Evolutionary conservation across 352 stramenopile genomes (phyloP), one percentile per base, ranked within the genome.

Genomic region (Albugo candida): DNA sequence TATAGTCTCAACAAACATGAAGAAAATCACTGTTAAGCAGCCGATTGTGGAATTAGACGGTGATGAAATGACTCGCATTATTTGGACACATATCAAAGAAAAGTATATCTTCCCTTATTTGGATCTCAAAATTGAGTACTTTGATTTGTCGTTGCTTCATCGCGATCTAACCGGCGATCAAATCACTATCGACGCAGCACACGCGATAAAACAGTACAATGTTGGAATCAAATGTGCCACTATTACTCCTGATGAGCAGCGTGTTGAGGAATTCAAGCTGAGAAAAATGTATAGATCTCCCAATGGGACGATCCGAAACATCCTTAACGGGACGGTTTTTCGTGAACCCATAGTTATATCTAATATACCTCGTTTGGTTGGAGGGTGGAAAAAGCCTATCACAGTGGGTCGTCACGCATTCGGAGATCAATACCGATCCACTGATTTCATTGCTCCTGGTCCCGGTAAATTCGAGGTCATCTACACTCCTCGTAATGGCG

Each of bases 151-250:
- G 2, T 53, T 88, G 39, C 61, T 64, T 27, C 63, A 81, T 61
- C 75, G 75, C 47, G 75, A 88, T 49, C 66, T 63, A 45, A 88
- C 75, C 1, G 62, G 84, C 55, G 75, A 88, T 49, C 59, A 81
- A 53, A 70, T 88, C 38, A 88, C 75, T 8, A n/a, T 85, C 16
- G 75, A 83, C 48, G 75, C 75, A 36, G 75, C 75, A 5, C 63
- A 74, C 56, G 72, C 75, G 40, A 88, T 88, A 55, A 48, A 72
- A 46, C 48, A 66, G 48, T 55, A 77, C 61, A 65, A 81, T 53
- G 69, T 81, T 2, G 75, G 72, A 43, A 83, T 85, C 55, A 88
- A 88, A 56, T 88, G 75, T 57, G 75, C 75, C 17, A 88, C 75
- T 49, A 88, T 88, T 60, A 88, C 75, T 21, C 75, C 75, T 1